Evolutionary conservation across 2,329 filamentous ascomycete genomes (phyloP).

Genomic region (Fusarium tupiense): DNA sequence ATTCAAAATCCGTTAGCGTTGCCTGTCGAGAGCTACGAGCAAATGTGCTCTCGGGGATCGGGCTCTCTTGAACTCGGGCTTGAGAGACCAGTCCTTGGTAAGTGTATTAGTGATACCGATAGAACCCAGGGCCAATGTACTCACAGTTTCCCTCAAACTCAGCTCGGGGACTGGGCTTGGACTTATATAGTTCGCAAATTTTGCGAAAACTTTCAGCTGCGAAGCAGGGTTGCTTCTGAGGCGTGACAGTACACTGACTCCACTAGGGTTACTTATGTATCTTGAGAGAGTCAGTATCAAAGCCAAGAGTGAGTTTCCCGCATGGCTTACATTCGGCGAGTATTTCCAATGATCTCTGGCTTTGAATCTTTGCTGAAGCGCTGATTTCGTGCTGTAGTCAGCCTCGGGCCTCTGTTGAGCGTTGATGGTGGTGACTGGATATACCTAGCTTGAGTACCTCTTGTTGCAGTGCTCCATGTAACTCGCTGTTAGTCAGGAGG

Average conservation of each 20-base stretch:
- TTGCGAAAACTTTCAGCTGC: background rate
- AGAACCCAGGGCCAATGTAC: fast-evolving
- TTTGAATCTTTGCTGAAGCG: fast-evolving
- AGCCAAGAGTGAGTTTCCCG: no score
- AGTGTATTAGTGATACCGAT: background rate
- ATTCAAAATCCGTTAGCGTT: no score
- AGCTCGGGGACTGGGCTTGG: fast-evolving
- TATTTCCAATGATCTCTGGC: fast-evolving
- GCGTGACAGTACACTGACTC: background rate
- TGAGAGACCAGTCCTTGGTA: fast-evolving
- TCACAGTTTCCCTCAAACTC: background rate
- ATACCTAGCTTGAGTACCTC: fast-evolving
- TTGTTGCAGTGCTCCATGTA: fast-evolving
- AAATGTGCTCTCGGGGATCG: no score
- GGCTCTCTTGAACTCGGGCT: no score
- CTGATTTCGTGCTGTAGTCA: fast-evolving
- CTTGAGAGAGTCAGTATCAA: fast-evolving
- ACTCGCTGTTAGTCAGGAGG: background rate
- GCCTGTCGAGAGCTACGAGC: no score
- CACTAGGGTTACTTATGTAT: background rate
- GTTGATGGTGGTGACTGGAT: fast-evolving
- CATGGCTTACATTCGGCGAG: background rate
- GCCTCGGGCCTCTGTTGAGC: fast-evolving
- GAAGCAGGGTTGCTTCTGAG: background rate
- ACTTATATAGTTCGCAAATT: fast-evolving